phyloP scores from a whole-genome alignment of 345 rosid species.

The Pelargonium nanum region DNA sequence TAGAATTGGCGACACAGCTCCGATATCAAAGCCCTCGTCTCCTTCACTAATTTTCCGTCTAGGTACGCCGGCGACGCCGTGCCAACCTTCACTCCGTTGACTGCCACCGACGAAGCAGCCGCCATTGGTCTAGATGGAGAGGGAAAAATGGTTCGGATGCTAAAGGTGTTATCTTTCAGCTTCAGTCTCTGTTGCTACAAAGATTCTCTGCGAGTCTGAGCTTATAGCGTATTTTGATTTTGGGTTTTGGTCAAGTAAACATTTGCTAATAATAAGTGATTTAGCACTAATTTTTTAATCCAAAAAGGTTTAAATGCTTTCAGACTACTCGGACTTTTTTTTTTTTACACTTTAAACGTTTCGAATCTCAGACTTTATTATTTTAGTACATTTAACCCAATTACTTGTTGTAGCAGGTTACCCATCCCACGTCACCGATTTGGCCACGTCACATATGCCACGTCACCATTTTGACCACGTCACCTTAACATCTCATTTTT shows the following conservation, averaged over 20 bases:
- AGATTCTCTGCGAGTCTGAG: neutral
- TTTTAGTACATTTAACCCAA: no score
- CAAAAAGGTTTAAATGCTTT: no score
- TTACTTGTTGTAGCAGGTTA: no score
- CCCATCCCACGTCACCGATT: no score
- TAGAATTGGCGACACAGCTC: constrained; percentile 89
- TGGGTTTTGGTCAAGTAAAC: neutral
- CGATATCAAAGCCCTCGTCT: constrained; percentile 45
- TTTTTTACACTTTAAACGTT: no score
- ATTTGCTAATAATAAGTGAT: no score
- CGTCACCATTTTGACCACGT: no score
- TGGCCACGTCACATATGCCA: no score
- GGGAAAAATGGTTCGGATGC: neutral
- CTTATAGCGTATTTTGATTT: neutral
- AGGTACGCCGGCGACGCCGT: constrained; percentile 56
- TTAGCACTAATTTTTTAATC: no score
- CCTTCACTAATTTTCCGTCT: constrained; percentile 52
- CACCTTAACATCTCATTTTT: no score
- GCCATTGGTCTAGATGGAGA: neutral
- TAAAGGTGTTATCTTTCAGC: neutral
- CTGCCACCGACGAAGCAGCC: constrained; percentile 8
- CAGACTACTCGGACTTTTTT: no score
- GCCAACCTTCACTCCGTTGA: constrained; percentile 22
- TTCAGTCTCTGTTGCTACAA: neutral
- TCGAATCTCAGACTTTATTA: no score